Evolutionary conservation across 78 protist genomes (phyloP), one percentile per base, ranked within the genome.

Genomic region (Cavenderia fasciculata): DNA sequence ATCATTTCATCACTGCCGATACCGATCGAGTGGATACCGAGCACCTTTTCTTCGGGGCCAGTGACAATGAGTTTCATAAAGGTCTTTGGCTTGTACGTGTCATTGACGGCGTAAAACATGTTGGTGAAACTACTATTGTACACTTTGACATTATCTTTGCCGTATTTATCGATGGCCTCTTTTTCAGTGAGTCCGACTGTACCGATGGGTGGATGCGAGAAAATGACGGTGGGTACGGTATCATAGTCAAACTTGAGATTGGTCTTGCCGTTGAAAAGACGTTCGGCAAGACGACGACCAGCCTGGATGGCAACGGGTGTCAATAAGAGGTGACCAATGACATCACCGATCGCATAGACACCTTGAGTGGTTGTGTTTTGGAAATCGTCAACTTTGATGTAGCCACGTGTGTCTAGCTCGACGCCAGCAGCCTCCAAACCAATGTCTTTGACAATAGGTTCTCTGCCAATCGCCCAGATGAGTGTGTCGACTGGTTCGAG

Each of bases 281-380:
- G 95, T 49, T 87, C 95, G 18, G 95, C 88, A 2, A 95, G 92
- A 25, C 93, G 73, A 56, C 97, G 78, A 41, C 98, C 98, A 12
- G 97, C 97, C 31, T 96, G 96, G n/a, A 97, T 95, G 25, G 98
- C 98, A 7, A 97, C 98, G 3, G 97, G 97, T 14, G 98, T 88
- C 41, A 93, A 62, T 12, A 84, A 59, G 46, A 79, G 66, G 69
- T 82, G 69, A 49, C 95, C 95, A 62, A 54, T 47, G 29, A 87
- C 93, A 68, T 96, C 98, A 61, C 98, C 98, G 5, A 96, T 68
- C 4, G 97, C 95, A 74, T 82, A 86, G 1, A 96, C 66, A 44
- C 73, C 74, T 59, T 27, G 61, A 6, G 33, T 84, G 27, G 31
- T 44, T 33, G 98, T 96, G 59, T 31, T 23, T 77, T 95, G 94